A percentile compares a stretch with the other conserved stretches of the same genome.
phyloP scores from a whole-genome alignment of 768 basidiomycete genomes.

The Kwoniella heveanensis region DNA sequence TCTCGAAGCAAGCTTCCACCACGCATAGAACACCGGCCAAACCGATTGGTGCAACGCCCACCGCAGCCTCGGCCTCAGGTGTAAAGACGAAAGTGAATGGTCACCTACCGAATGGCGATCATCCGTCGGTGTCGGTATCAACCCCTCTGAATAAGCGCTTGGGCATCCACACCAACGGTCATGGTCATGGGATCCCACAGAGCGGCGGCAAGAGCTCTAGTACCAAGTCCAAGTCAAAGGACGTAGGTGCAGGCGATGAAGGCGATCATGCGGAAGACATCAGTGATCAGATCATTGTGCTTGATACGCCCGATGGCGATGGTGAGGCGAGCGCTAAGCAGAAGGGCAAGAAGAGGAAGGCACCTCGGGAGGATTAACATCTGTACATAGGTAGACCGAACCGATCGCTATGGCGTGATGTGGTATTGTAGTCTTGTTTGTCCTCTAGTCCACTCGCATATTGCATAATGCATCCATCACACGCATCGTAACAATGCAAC shows the following conservation, averaged over 20 bases:
- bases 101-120: constrained; percentile 16
- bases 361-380: constrained; percentile 21
- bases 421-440: too few relatives aligned
- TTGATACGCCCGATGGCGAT: constrained; percentile 3
- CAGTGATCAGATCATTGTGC: too few relatives aligned
- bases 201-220: not conserved
- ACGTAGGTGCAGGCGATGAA: constrained; percentile 9
- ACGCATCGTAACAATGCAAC: too few relatives aligned
- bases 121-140: not conserved
- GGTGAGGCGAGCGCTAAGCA: not conserved
- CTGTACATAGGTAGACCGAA: too few relatives aligned
- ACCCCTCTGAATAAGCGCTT: too few relatives aligned
- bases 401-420: too few relatives aligned
- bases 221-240: not conserved
- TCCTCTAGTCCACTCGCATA: too few relatives aligned
- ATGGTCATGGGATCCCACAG: not conserved
- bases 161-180: not conserved
- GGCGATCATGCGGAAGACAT: too few relatives aligned
- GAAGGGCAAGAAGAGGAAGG: constrained; percentile 38
- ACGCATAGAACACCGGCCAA: not conserved
- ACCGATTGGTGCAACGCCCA: too few relatives aligned
- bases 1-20: not conserved
- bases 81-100: constrained; percentile 8
- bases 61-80: not conserved
- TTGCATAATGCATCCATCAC: too few relatives aligned